Base-by-base conservation (phyloP, 1,139 yeast species). In the Blastobotrys capitulatus region DNA sequence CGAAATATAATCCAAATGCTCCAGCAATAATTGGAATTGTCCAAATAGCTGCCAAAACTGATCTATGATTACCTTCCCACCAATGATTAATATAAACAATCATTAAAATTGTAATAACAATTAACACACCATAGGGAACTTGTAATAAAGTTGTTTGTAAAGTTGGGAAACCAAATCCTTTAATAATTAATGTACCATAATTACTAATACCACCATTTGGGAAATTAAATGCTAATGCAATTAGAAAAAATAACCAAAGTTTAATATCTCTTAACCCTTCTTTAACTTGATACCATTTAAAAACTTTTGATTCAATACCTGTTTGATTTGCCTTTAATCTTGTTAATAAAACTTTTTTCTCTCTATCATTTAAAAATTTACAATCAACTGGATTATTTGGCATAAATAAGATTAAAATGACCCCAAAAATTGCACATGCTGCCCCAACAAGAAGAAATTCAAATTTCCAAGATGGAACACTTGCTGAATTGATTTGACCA, bases 301-400 rank as follows among this genome's bases (percentile, higher is more conserved):
- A 73, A 38, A 69, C 69, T 53, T 70, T 74, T 54, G 77, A 76
- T 52, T 81, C 82, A 52, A 78, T 73, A 37, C 83, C 81, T 55
- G 67, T 69, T 53, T 71, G 44, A 55, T 74, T 75, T 32, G 62
- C 60, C 50, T 72, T 65, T 67, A 82, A 77, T 52, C 79, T 70
- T 46, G 78, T 77, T 32, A 79, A 72, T n/a, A 76, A 75, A 64
- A 77, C 67, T 50, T 70, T 62, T 63, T 75, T 77, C 54, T 82
- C 86, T 34, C 72, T 68, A 9, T 71, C 74, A 12, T 68, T 67
- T 44, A 80, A 68, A 57, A 74, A 77, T 74, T 78, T 72, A 2
- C 83, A 82, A 34, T 66, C 63, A n/a, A 76, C 67, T 34, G 83
- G 83, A 36, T 70, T 67, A 57, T 78, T 79, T 1, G 86, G 86